A percentile compares a stretch with the other conserved stretches of the same genome.
These are phyloP conservation scores for Populus davidiana DNA, from an alignment of 345 rosid species.

Conservation along the genomic window DNA sequence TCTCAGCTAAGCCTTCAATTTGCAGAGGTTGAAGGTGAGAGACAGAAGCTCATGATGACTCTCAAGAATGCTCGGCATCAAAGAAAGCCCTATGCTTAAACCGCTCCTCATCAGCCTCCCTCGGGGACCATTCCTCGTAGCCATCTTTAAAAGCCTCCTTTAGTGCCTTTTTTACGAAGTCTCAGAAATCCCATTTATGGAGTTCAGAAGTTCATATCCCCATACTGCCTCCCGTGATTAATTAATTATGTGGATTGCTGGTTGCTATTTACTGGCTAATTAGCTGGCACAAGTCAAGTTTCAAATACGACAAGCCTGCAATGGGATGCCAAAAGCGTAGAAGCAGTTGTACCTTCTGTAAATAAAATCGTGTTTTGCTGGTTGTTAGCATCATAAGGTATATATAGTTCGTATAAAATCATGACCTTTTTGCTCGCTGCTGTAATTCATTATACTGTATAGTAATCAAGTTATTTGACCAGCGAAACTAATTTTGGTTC, in stretches of 20 bases:
- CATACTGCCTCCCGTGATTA: background rate
- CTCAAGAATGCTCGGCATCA: constrained; percentile 77
- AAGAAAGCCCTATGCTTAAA: constrained; percentile 47
- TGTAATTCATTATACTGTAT: constrained; percentile 31
- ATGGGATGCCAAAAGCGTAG: constrained; percentile 17
- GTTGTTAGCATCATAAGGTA: constrained; percentile 22
- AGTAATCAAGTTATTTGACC: constrained; percentile 41
- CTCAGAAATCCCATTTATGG: background rate
- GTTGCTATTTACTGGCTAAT: constrained; percentile 2
- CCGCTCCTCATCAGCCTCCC: constrained; percentile 49
- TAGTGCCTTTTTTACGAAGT: background rate
- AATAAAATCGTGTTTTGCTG: constrained; percentile 21
- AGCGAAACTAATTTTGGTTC: constrained; percentile 20
- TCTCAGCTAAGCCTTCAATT: constrained; percentile 93
- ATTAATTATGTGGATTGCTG: constrained; percentile 13
- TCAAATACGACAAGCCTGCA: constrained; percentile 11
- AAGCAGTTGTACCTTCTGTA: constrained; percentile 34
- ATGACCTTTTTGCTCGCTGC: constrained; percentile 13
- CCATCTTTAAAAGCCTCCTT: background rate
- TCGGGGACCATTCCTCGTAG: constrained; percentile 42
- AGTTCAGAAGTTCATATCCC: background rate
- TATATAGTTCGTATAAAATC: constrained; percentile 23
- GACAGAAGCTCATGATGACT: constrained; percentile 96
- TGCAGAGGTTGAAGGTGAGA: constrained; percentile 98
- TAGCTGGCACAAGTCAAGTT: constrained; percentile 7